A percentile compares a stretch with the other conserved stretches of the same genome.
Evolutionary conservation across 116 monocot genomes (phyloP).

Genomic region (Papilionanthe hybrid): DNA sequence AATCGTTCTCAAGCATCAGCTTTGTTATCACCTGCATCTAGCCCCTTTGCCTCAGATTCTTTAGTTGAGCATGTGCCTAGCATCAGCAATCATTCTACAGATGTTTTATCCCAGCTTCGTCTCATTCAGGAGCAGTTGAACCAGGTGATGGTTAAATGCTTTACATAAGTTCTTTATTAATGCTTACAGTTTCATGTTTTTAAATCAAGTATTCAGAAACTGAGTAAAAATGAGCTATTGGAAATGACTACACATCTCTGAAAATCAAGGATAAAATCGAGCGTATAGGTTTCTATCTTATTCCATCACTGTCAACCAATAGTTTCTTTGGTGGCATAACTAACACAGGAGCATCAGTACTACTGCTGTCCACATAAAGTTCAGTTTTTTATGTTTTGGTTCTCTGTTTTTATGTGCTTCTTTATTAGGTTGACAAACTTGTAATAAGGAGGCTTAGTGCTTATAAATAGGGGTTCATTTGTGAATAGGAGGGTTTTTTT

Average conservation of each 20-base stretch:
- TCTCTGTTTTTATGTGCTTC: too few species aligned
- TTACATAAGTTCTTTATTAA: not conserved
- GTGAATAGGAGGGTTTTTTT: too few species aligned
- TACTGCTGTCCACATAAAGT: too few species aligned
- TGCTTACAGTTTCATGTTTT: not conserved
- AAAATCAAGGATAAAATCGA: conserved; percentile 2
- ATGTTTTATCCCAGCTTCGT: conserved; percentile 36
- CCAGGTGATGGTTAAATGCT: conserved; percentile 45
- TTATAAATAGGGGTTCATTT: too few species aligned
- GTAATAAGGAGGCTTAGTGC: too few species aligned
- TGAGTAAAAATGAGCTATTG: not conserved
- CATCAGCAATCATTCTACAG: conserved; percentile 16
- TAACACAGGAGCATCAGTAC: not conserved
- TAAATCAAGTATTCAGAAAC: not conserved
- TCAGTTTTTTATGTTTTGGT: too few species aligned
- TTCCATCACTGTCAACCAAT: not conserved
- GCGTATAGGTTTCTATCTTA: not conserved
- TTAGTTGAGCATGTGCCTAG: conserved; percentile 40
- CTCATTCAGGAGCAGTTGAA: conserved; percentile 63
- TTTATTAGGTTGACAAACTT: too few species aligned
- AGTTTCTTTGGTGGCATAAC: not conserved
- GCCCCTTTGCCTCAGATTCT: conserved; percentile 57
- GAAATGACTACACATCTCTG: not conserved
- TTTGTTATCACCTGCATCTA: conserved; percentile 34
- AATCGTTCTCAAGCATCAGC: conserved; percentile 35